Evolutionary conservation across 495 filamentous ascomycete genomes (phyloP), one percentile per base, ranked within the genome.

Genomic region (Lophiostoma macrostomum): DNA sequence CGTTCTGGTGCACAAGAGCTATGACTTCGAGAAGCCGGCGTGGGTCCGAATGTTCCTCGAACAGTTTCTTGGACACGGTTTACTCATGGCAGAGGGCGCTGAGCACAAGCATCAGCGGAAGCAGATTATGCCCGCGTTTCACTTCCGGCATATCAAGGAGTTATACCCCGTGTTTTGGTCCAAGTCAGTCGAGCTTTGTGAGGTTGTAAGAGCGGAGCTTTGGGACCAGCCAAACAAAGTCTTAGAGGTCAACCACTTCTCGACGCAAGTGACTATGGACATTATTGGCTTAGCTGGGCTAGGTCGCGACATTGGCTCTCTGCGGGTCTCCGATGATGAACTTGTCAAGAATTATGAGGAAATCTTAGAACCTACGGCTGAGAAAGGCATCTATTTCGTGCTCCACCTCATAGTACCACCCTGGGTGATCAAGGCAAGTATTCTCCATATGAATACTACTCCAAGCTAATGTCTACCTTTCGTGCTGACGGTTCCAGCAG

Each of bases 11-110:
- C 56, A 61, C 41, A 66, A 69, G 19, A 54, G 73, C 6, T 78
- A 78, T 49, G 75, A 78, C 52, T 78, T 76, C 19, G 74, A 79
- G 60, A 79, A 79, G 54, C 74, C 75, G 5, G 64, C 68, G 53
- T 68, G 68, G 11, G 65, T 65, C 19, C 73, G 73, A 24, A 63
- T 28, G 1, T 66, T 66, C 39, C 51, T 71, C 23, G 22, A 44
- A 1, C 49, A 55, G 22, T 64, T 69, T 27, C 46, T 71, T 1
- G 68, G 68, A 12, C 37, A 67, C 24, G 69, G 69, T 2, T 31
- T 71, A 19, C 50, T 71, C 40, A 50, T 64, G 12, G 58, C 56
- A 11, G 69, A 71, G 48, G 68, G 69, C 11, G 63, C 67, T 11
- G 66, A 64, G 30, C 69, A 71, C 52, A 60, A 59, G 51, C 56